Evolutionary conservation across 345 rosid genomes (phyloP).

Genomic region (Leavenworthia alabamica): DNA sequence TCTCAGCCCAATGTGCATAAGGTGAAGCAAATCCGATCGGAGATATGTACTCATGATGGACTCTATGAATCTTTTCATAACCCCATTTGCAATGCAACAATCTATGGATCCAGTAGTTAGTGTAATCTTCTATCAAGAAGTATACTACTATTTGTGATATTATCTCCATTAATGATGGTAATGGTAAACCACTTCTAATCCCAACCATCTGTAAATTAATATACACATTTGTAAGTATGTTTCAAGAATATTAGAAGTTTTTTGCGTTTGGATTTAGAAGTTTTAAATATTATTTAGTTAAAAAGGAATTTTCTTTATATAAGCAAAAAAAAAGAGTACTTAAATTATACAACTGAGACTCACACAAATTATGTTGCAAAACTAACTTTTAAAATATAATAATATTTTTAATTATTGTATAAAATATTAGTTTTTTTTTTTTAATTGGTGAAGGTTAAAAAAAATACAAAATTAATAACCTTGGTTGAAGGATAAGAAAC

Average conservation of each 20-base stretch:
- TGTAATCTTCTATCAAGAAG: slow-evolving; percentile 68
- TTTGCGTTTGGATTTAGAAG: not conserved
- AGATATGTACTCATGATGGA: slow-evolving; percentile 71
- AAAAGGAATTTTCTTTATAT: not conserved
- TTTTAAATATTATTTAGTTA: not conserved
- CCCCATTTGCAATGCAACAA: slow-evolving; percentile 65
- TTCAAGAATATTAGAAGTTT: not conserved
- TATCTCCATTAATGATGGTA: slow-evolving; percentile 72
- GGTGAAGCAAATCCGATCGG: slow-evolving; percentile 71
- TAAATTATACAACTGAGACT: not conserved
- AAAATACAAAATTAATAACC: slow-evolving; percentile 30
- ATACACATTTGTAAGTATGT: not conserved
- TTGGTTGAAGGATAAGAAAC: slow-evolving; percentile 59
- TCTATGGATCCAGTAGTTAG: slow-evolving; percentile 79
- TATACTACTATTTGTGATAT: slow-evolving; percentile 56
- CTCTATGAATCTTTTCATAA: slow-evolving; percentile 60
- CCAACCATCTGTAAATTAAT: slow-evolving; percentile 47
- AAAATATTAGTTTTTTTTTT: not conserved
- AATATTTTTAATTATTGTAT: not conserved
- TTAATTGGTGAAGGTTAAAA: not conserved
- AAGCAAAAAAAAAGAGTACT: not conserved
- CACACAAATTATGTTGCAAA: not conserved
- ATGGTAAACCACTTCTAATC: slow-evolving; percentile 52
- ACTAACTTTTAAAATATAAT: not conserved
- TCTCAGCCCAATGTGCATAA: slow-evolving; percentile 80